Evolutionary conservation across 352 stramenopile species (phyloP).

Genomic region (Phytophthora lateralis): DNA sequence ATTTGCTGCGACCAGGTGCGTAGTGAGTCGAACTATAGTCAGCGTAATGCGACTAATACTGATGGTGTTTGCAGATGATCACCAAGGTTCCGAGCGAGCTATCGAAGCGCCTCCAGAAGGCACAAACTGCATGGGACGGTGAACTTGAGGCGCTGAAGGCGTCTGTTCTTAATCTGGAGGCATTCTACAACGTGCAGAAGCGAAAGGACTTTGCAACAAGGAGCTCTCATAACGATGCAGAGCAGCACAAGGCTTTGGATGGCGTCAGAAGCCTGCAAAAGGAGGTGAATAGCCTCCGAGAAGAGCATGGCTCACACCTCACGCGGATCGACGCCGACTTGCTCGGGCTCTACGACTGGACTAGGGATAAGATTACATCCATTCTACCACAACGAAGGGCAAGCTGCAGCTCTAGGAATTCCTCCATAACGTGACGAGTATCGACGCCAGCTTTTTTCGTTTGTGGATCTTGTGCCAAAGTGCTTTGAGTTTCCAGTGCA

Average conservation of each 20-base stretch:
- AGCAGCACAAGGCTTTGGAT: conserved; percentile 27
- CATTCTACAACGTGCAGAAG: conserved; percentile 25
- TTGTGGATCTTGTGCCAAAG: conserved; percentile 14
- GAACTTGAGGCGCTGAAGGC: conserved; percentile 45
- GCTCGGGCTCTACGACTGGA: conserved; percentile 70
- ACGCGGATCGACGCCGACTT: conserved; percentile 49
- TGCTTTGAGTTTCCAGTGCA: conserved; percentile 7
- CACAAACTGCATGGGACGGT: conserved; percentile 45
- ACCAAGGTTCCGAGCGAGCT: conserved; percentile 61
- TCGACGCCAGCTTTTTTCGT: conserved; percentile 2
- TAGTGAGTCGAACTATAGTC: background rate
- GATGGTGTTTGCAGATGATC: conserved; percentile 37
- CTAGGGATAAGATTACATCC: conserved; percentile 36
- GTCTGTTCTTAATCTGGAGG: conserved; percentile 41
- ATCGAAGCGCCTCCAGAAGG: conserved; percentile 50
- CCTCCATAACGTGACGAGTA: conserved; percentile 5
- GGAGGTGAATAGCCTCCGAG: conserved; percentile 27
- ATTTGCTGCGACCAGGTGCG: conserved; percentile 44
- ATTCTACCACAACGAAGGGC: conserved; percentile 5
- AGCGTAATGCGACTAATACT: background rate
- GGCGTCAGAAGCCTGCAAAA: conserved; percentile 27
- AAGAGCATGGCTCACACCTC: conserved; percentile 41
- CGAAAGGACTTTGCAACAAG: conserved; percentile 12
- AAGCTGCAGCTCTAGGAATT: background rate
- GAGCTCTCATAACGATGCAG: conserved; percentile 1